Evolutionary conservation across 2,329 filamentous ascomycete genomes (phyloP), one percentile per base, ranked within the genome.

Genomic region (Cladophialophora chaetospira): DNA sequence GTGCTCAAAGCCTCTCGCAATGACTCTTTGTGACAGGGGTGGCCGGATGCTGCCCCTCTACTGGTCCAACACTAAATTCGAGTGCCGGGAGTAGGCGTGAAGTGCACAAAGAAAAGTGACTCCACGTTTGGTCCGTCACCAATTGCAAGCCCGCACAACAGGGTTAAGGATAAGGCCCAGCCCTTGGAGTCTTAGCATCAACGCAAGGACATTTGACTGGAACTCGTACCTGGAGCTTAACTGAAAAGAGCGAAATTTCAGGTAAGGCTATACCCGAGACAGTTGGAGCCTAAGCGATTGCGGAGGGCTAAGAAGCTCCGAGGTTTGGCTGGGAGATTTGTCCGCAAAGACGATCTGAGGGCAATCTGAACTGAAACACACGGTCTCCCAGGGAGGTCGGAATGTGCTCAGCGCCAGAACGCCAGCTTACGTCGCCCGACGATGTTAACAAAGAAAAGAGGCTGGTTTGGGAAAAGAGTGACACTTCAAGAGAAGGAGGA

Each of bases 281-380:
- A 42, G 53, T 45, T 56, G 45, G 46, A n/a, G 13, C 9, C 2
- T 26, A n/a, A 26, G 36, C 29, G 35, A 33, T 36, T 53, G 55
- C 50, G 43, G 55, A 43, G 55, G 42, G 55, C 55, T 58, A 42
- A 43, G 35, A 48, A 35, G 25, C 48, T 28, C 19, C 33, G 17
- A 28, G 42, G 48, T 43, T 45, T 33, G 31, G 47, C 23, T 13
- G 29, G 51, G 54, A 55, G 57, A 58, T 61, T n/a, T 46, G 48
- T 55, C 36, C 13, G 35, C 31, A 45, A 48, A 42, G 47, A 53
- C 52, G 59, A 58, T 57, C 53, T 40, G n/a, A 26, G 26, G 50
- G 48, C 52, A 58, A 61, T 61, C 59, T 61, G 46, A 46, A 53
- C 51, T 61, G 59, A 61, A 61, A 61, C 59, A 42, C 35, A 23